A percentile compares a stretch with the other conserved stretches of the same genome.
Conservation (phyloP, 768 basidiomycete genomes). For the Exidia glandulosa region DNA sequence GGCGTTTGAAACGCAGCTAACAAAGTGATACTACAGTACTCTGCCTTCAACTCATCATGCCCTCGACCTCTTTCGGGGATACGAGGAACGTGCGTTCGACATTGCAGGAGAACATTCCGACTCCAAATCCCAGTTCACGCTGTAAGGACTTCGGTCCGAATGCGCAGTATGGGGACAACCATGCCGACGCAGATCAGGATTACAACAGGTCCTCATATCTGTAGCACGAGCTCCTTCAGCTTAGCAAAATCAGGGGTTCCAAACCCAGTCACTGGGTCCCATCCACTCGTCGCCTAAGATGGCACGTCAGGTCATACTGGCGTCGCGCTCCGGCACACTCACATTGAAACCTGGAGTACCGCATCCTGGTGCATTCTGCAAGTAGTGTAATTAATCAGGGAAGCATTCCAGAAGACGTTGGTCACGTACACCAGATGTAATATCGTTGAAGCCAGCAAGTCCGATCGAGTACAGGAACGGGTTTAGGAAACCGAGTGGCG, state of each 20-base stretch:
- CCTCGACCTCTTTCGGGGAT: too few species aligned
- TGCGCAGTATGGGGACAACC: too few species aligned
- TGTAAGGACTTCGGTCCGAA: too few species aligned
- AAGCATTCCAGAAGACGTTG: background rate
- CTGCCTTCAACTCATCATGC: too few species aligned
- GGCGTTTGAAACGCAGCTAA: too few species aligned
- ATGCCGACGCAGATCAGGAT: too few species aligned
- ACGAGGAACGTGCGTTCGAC: too few species aligned
- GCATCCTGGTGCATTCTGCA: constrained; percentile 39
- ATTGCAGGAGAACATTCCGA: too few species aligned
- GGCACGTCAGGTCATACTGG: background rate
- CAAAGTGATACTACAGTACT: too few species aligned
- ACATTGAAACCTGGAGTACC: constrained; percentile 59
- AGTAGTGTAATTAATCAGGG: background rate
- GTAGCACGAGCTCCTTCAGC: constrained; percentile 28
- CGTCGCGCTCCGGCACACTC: constrained; percentile 15
- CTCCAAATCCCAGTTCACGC: too few species aligned
- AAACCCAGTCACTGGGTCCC: constrained; percentile 54
- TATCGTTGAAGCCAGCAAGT: constrained; percentile 40
- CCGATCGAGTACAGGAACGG: constrained; percentile 41
- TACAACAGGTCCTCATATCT: background rate
- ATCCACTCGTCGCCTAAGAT: constrained; percentile 37
- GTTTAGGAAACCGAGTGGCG: constrained; percentile 56
- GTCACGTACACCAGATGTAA: constrained; percentile 31
- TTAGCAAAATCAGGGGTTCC: constrained; percentile 44